Evolutionary conservation across 176 grass and related monocot genomes (phyloP), one percentile per base, ranked within the genome.

Genomic region (Bromus sterilis): DNA sequence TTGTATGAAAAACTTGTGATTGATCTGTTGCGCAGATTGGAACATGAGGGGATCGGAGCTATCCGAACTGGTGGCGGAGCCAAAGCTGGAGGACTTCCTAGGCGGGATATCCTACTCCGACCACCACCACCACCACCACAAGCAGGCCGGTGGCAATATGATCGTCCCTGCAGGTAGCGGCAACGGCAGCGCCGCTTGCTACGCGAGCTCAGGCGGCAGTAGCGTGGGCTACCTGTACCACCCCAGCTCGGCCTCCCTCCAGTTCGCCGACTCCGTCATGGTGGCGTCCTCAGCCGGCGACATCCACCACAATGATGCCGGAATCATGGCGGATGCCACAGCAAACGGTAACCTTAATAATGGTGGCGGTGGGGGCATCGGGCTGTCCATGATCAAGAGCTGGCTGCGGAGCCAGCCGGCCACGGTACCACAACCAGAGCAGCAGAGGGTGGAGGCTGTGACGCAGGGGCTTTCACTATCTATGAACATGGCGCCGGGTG

Each of bases 51-150:
- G 86, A 86, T 93, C 95, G 0, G 96, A 99, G 89, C 87, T 99
- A n/a, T 95, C 96, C 1, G 90, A 87, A 36, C 91, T 99, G 4
- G 89, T 99, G 10, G 75, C 77, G 21, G 87, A 93, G 80, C 96
- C 96, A 3, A 99, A 99, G 80, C 91, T 99, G 33, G 96, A 99
- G 86, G 96, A 99, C 60, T 99, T 99, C 77, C 93, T 99, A 1
- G 96, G 96, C 6, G 89, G 90, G 31, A 81, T 93, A 77, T 91
- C 93, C 23, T 99, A 93, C 43, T 78, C 91, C 1, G 96, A 91
- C 71, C 91, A 95, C 7, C 77, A 95, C 1, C 88, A 93, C 49
- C 91, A 95, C 16, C 80, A 95, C 1, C 90, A 91, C 21, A 88
- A 92, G 78, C 51, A 55, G 3, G 0, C 7, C 1, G 14, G 7